Evolutionary conservation across 2,329 filamentous ascomycete species (phyloP), one percentile per base, ranked within the genome.

Genomic region (Aspergillus sp.): DNA sequence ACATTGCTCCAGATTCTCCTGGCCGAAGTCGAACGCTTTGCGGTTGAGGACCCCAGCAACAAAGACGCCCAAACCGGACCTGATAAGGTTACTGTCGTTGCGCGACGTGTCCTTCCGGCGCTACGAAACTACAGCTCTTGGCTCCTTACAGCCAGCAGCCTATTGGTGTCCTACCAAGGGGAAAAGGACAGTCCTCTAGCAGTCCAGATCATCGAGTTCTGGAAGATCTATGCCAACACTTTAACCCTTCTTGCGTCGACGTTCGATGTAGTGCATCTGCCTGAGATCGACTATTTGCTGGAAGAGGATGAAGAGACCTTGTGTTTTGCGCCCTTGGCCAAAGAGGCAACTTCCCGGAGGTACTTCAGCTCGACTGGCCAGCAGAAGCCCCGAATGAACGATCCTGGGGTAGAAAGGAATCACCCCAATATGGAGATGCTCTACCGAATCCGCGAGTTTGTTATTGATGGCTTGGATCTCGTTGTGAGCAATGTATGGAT

Each of bases 1-100:
- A 84, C 85, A 0, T 81, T 96, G 32, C 84, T 93, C 49, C 87
- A 89, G 55, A 80, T 89, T 27, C 80, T 96, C 38, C 81, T 88
- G 64, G 82, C 85, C n/a, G 88, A 92, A 67, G 81, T 96, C 3
- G 84, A 87, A 58, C 82, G 80, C n/a, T 77, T 82, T 23, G 86
- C 72, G 50, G 77, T 78, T 21, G 80, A 84, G 58, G 81, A 83
- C 15, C 70, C 73, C 32, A 80, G 77, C 44, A 73, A 74, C 56
- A 76, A 73, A 69, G 64, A 75, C 73, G 63, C 73, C 73, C 69
- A 71, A 50, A 67, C 68, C 64, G 66, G 73, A 50, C 65, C 72
- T 1, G 81, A 84, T 54, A 84, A 82, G 60, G 78, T 89, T 48
- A 86, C 85, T 10, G 80, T 82, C 3, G 80, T 86, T 56, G 82